Evolutionary conservation across 345 rosid genomes (phyloP).

Genomic region (Populus nigra): DNA sequence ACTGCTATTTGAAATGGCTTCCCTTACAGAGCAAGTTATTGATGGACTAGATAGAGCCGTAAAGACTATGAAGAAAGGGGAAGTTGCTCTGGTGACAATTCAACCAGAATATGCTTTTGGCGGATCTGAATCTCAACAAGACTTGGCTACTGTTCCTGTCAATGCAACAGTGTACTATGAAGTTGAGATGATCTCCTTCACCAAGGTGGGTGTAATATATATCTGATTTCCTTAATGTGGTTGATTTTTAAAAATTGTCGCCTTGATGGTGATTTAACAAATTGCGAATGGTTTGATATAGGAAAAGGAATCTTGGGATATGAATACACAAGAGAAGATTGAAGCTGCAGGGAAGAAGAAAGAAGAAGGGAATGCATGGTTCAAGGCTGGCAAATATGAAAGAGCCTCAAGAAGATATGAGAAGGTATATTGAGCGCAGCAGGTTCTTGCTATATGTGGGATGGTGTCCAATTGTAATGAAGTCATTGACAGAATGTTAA

Average conservation of each 20-base stretch:
- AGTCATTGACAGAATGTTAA: too few species aligned
- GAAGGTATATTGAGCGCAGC: constrained; percentile 45
- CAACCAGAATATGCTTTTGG: constrained; percentile 89
- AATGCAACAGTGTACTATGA: constrained; percentile 71
- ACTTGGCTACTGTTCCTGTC: constrained; percentile 67
- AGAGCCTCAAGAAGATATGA: constrained; percentile 86
- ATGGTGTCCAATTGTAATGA: too few species aligned
- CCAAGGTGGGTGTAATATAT: constrained; percentile 41
- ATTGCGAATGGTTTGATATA: constrained; percentile 13
- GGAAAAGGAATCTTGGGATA: constrained; percentile 97
- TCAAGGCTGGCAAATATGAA: constrained; percentile 74
- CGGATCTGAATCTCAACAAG: constrained; percentile 62
- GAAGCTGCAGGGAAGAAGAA: constrained; percentile 89
- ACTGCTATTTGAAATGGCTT: background rate
- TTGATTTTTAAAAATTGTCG: background rate
- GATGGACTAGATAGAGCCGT: constrained; percentile 91
- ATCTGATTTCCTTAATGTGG: background rate
- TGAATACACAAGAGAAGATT: constrained; percentile 84
- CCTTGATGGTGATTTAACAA: background rate
- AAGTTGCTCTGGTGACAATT: constrained; percentile 64
- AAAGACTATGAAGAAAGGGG: constrained; percentile 85
- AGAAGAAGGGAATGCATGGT: constrained; percentile 84
- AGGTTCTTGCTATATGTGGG: background rate
- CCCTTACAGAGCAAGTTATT: constrained; percentile 67
- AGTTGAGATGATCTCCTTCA: constrained; percentile 71